phyloP scores from a whole-genome alignment of 202 grass and related monocot species.

The Sporobolus alterniflorus region DNA sequence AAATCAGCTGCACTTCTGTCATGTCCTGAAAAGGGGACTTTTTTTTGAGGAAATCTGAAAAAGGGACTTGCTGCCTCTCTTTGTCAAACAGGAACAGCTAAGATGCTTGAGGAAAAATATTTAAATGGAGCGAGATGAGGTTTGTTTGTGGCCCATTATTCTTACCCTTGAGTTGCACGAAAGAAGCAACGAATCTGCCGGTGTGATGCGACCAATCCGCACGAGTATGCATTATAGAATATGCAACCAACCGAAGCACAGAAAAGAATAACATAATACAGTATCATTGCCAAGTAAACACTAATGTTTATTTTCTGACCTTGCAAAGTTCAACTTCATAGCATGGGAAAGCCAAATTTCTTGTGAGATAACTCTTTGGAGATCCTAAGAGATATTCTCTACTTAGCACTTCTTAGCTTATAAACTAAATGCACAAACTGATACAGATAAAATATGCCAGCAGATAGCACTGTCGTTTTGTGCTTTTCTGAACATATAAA shows the following conservation, averaged over 20 bases:
- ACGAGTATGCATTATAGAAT: conserved; percentile 30
- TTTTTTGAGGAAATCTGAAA: too few species aligned
- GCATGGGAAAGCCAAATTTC: conserved; percentile 42
- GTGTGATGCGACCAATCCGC: conserved; percentile 45
- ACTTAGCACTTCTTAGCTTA: not conserved
- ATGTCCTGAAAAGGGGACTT: conserved; percentile 40
- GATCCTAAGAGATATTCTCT: conserved; percentile 44
- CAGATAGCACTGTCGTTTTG: conserved; percentile 9
- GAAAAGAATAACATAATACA: conserved; percentile 32
- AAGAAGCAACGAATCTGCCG: conserved; percentile 7
- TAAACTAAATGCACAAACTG: conserved; percentile 41
- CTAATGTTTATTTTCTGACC: conserved; percentile 24
- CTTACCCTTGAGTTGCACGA: conserved; percentile 45
- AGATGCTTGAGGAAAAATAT: conserved; percentile 50
- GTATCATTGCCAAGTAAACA: conserved; percentile 25
- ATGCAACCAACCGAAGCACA: conserved; percentile 18
- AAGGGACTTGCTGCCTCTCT: conserved; percentile 37
- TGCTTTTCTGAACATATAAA: conserved; percentile 13
- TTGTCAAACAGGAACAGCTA: conserved; percentile 60
- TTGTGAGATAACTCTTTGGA: conserved; percentile 15
- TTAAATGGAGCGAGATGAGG: conserved; percentile 38
- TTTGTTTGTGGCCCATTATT: conserved; percentile 38
- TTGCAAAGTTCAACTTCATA: conserved; percentile 28
- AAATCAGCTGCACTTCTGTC: conserved; percentile 49
- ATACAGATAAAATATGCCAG: conserved; percentile 36